Conservation (phyloP, 768 basidiomycete species). For the Sarcodon aspratus region DNA sequence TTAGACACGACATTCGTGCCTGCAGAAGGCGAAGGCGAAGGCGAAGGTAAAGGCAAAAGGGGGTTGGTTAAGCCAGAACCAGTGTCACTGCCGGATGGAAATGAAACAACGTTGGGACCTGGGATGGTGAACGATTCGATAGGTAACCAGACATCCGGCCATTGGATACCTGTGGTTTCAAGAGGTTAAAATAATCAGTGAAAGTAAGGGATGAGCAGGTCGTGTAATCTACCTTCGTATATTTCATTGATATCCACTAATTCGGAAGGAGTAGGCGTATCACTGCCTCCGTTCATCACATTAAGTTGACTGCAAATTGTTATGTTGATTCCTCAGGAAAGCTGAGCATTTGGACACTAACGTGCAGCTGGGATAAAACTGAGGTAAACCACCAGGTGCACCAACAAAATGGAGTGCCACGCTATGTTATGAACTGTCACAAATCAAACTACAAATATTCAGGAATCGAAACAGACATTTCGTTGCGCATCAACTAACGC, state of each 20-base stretch:
- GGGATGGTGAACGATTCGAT: conserved; percentile 12
- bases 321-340: neutral
- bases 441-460: conserved; percentile 29
- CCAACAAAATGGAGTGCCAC: conserved; percentile 32
- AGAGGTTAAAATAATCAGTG: too few relatives aligned
- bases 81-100: neutral
- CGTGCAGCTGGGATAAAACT: conserved; percentile 40
- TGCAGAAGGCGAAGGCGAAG: conserved; percentile 4
- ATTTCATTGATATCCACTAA: conserved; percentile 16
- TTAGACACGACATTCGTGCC: too few relatives aligned
- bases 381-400: conserved; percentile 17
- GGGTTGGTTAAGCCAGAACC: neutral
- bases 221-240: conserved; percentile 7
- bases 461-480: neutral
- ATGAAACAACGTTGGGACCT: conserved; percentile 11
- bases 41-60: neutral
- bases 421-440: conserved; percentile 20
- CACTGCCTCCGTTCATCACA: conserved; percentile 15
- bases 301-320: conserved; percentile 12
- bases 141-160: conserved; percentile 15
- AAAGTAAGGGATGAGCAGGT: too few relatives aligned
- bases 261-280: conserved; percentile 10
- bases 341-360: conserved; percentile 16
- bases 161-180: conserved; percentile 3
- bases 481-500: neutral